A percentile compares a stretch with the other conserved stretches of the same genome.
These are phyloP conservation scores for Scenedesmus sp. DNA, from an alignment of 163 green algal genomes.

Conservation along the genomic window DNA sequence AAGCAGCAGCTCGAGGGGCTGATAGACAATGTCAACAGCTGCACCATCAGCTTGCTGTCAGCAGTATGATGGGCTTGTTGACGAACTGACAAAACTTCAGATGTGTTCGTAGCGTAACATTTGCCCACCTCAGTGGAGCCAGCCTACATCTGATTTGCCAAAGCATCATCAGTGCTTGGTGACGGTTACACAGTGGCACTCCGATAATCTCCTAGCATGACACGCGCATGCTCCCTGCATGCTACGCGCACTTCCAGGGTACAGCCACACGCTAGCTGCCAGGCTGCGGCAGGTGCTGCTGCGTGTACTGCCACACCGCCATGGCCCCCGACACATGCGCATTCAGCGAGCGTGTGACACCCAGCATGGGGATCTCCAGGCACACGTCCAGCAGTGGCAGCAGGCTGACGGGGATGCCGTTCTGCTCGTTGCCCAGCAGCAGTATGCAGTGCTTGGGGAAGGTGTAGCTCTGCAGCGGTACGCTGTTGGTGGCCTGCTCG, in stretches of 20 bases:
- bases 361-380: slow-evolving; percentile 89
- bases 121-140: no score
- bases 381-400: slow-evolving; percentile 60
- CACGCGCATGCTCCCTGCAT: neutral
- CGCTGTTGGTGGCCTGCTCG: slow-evolving; percentile 61
- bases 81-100: neutral
- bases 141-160: no score
- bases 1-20: neutral
- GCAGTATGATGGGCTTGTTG: neutral
- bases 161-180: no score
- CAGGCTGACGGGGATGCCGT: slow-evolving; percentile 69
- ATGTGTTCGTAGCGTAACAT: neutral
- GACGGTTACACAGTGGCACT: no score
- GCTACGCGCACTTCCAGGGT: neutral
- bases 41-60: slow-evolving; percentile 27
- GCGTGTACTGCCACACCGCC: slow-evolving; percentile 85
- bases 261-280: neutral
- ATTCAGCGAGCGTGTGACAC: slow-evolving; percentile 89
- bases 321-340: slow-evolving; percentile 90
- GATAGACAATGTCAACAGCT: slow-evolving; percentile 1
- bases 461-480: slow-evolving; percentile 54
- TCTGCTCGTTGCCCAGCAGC: slow-evolving; percentile 87
- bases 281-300: slow-evolving; percentile 56
- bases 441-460: slow-evolving; percentile 58
- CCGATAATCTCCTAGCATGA: no score